phyloP scores from a whole-genome alignment of 345 rosid genomes.

The Brassica carinata region DNA sequence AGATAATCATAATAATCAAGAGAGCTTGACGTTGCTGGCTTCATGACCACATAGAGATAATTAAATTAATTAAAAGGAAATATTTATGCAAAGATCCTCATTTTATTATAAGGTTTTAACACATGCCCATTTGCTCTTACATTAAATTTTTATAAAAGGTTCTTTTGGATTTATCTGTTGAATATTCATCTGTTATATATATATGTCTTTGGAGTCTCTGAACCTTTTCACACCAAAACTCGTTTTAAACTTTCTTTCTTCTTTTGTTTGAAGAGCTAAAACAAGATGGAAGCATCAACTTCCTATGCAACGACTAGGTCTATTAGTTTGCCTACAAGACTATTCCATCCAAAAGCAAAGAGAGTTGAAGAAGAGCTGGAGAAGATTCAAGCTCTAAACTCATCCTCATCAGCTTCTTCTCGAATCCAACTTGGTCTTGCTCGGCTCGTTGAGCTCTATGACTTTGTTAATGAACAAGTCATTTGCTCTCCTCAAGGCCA shows the following conservation, averaged over 20 bases:
- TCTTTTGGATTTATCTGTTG: conserved; percentile 22
- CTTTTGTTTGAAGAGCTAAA: conserved; percentile 14
- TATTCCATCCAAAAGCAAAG: conserved; percentile 45
- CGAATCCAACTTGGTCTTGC: conserved; percentile 41
- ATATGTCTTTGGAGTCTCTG: conserved; percentile 9
- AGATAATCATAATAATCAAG: conserved; percentile 32
- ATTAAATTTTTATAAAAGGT: neutral
- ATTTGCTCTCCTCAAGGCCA: conserved; percentile 38
- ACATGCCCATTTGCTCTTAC: conserved; percentile 32
- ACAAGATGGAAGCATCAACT: conserved; percentile 24
- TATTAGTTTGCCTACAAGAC: conserved; percentile 59
- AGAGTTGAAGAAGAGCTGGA: conserved; percentile 51
- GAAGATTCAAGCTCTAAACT: conserved; percentile 43
- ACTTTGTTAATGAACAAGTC: conserved; percentile 44
- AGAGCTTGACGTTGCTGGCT: conserved; percentile 34
- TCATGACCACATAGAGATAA: conserved; percentile 27
- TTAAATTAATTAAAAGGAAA: conserved; percentile 16
- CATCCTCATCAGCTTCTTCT: conserved; percentile 37
- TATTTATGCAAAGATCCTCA: conserved; percentile 13
- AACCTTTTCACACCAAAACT: conserved; percentile 21
- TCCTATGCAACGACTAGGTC: conserved; percentile 39
- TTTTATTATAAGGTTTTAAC: conserved; percentile 12
- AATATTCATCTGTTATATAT: conserved; percentile 9
- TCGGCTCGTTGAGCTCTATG: conserved; percentile 49
- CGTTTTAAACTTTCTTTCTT: conserved; percentile 12